Evolutionary conservation across 768 basidiomycete genomes (phyloP).

Genomic region (Termitomyces sp.): DNA sequence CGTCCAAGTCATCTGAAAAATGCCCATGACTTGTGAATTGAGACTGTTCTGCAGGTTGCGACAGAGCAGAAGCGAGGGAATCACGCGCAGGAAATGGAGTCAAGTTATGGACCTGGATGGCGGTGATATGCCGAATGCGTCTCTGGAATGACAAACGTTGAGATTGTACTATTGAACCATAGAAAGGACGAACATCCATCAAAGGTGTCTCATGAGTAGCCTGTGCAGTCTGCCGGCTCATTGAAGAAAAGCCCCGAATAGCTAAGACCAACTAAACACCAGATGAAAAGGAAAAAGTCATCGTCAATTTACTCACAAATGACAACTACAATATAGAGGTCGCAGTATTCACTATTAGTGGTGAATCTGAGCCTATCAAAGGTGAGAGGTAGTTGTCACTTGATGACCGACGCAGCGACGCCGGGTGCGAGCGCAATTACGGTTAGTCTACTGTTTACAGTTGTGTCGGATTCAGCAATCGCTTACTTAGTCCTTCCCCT

Average conservation of each 20-base stretch:
- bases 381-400: neutral
- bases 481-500: neutral
- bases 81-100: constrained; percentile 84
- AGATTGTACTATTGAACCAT: neutral
- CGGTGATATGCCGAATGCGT: constrained; percentile 67
- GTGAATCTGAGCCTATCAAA: neutral
- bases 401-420: neutral
- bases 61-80: constrained; percentile 67
- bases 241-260: neutral
- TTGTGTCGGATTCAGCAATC: constrained; percentile 1
- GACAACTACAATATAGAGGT: neutral
- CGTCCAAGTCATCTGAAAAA: constrained; percentile 66
- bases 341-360: no score
- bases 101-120: constrained; percentile 72
- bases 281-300: neutral
- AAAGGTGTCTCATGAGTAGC: neutral
- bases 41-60: constrained; percentile 56
- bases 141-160: constrained; percentile 32
- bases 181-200: constrained; percentile 12
- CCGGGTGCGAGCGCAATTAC: neutral
- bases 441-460: neutral
- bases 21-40: constrained; percentile 54
- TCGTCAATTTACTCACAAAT: neutral
- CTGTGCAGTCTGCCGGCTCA: neutral
- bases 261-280: neutral